Evolutionary conservation across 768 basidiomycete genomes (phyloP).

Genomic region (Macrolepiota albuminosa): DNA sequence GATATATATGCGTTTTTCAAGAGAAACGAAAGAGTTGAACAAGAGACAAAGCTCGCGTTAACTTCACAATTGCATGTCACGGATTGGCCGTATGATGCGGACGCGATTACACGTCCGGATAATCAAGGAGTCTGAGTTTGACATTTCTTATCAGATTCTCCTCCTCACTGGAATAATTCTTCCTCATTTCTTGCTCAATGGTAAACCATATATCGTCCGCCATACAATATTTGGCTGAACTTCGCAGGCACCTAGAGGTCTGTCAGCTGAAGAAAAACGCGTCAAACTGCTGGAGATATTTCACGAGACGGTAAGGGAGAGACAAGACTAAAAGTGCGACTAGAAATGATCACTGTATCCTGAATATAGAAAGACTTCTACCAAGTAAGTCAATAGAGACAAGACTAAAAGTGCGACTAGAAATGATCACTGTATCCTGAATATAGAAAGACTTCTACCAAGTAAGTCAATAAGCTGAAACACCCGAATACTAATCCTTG

Average conservation of each 20-base stretch:
- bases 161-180: not conserved
- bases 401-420: not conserved
- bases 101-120: not conserved
- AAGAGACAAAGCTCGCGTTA: no score
- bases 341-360: not conserved
- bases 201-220: not conserved
- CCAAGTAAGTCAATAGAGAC: constrained; percentile 36
- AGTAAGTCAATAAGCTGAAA: constrained; percentile 23
- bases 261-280: constrained; percentile 89
- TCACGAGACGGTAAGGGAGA: constrained; percentile 70
- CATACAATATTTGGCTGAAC: not conserved
- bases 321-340: not conserved
- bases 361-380: constrained; percentile 72
- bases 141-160: not conserved
- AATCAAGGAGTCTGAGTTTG: not conserved
- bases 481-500: not conserved
- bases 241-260: constrained; percentile 68
- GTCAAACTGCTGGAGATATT: constrained; percentile 88
- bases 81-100: not conserved
- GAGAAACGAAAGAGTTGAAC: not conserved
- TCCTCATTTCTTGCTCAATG: not conserved
- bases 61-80: not conserved
- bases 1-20: not conserved
- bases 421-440: not conserved
- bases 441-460: constrained; percentile 80